Evolutionary conservation across 2,329 filamentous ascomycete genomes (phyloP).

Genomic region (Periconia sp.): DNA sequence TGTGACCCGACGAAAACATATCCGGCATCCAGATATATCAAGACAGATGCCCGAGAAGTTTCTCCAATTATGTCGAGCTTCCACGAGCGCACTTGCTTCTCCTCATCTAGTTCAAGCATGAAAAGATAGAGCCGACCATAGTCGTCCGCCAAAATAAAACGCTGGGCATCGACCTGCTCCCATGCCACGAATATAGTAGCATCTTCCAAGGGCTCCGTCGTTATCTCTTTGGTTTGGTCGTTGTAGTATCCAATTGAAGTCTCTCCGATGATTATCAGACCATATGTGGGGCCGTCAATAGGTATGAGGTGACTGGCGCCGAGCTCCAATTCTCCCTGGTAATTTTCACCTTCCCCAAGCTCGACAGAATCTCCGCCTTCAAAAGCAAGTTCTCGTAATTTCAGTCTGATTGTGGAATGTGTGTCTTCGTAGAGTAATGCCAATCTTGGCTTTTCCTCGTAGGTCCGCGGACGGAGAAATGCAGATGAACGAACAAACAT

Average conservation of each 20-base stretch:
- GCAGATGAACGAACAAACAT: constrained; percentile 67
- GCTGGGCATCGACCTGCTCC: constrained; percentile 78
- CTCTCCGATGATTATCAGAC: constrained; percentile 52
- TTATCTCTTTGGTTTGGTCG: constrained; percentile 67
- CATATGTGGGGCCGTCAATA: constrained; percentile 58
- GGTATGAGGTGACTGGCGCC: constrained; percentile 65
- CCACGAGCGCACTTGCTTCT: constrained; percentile 71
- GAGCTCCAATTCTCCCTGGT: constrained; percentile 58
- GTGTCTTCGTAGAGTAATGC: constrained; percentile 68
- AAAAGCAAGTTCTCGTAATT: constrained; percentile 58
- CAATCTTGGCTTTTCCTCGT: constrained; percentile 58
- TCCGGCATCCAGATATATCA: constrained; percentile 76
- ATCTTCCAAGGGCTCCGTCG: constrained; percentile 67
- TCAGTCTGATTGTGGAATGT: constrained; percentile 56
- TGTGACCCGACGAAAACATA: constrained; percentile 88
- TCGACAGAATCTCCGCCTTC: constrained; percentile 54
- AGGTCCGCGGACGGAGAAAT: constrained; percentile 61
- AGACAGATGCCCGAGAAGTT: constrained; percentile 73
- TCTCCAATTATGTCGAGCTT: constrained; percentile 66
- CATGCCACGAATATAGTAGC: constrained; percentile 89
- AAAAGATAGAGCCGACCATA: constrained; percentile 86
- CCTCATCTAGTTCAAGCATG: constrained; percentile 68
- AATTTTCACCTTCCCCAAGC: constrained; percentile 54
- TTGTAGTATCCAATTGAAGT: constrained; percentile 85
- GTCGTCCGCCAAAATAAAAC: constrained; percentile 89